phyloP scores from a whole-genome alignment of 1,284 basidiomycete genomes.

The Agroathelia rolfsii region DNA sequence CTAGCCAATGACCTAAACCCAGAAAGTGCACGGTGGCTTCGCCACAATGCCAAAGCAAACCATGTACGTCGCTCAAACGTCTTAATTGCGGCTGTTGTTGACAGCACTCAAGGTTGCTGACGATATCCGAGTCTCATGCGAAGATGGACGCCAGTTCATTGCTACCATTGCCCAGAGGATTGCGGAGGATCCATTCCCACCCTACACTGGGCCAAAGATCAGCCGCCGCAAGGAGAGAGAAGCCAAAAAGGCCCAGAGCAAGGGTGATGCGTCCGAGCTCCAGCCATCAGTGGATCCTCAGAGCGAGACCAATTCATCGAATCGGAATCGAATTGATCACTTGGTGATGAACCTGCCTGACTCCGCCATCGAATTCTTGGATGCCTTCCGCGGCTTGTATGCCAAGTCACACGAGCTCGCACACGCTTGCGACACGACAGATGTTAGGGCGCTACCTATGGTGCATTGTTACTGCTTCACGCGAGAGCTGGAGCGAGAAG shows the following conservation, averaged over 20 bases:
- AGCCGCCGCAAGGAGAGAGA: constrained; percentile 33
- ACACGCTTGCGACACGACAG: constrained; percentile 27
- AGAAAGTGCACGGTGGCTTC: constrained; percentile 70
- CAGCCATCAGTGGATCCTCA: too few relatives aligned
- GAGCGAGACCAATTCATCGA: too few relatives aligned
- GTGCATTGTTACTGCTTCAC: constrained; percentile 98
- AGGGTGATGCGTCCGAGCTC: constrained; percentile 6
- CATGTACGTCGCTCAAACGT: constrained; percentile 36
- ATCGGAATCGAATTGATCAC: constrained; percentile 62
- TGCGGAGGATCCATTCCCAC: constrained; percentile 56
- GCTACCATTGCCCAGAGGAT: constrained; percentile 41
- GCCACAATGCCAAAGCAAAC: constrained; percentile 68
- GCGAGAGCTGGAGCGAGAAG: constrained; percentile 64
- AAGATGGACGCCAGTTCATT: constrained; percentile 85
- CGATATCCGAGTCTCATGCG: constrained; percentile 63
- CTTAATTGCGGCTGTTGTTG: too few relatives aligned
- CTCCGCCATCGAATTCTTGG: constrained; percentile 83
- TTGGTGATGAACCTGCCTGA: constrained; percentile 98
- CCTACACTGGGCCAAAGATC: constrained; percentile 37
- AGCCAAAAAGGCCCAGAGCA: constrained; percentile 22
- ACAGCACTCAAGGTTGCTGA: too few relatives aligned
- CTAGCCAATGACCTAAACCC: constrained; percentile 95
- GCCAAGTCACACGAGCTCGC: too few relatives aligned
- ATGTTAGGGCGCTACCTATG: constrained; percentile 71
- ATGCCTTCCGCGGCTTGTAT: constrained; percentile 77